These are phyloP conservation scores for Mycena amicta DNA, from an alignment of 768 basidiomycete species.

Conservation along the genomic window DNA sequence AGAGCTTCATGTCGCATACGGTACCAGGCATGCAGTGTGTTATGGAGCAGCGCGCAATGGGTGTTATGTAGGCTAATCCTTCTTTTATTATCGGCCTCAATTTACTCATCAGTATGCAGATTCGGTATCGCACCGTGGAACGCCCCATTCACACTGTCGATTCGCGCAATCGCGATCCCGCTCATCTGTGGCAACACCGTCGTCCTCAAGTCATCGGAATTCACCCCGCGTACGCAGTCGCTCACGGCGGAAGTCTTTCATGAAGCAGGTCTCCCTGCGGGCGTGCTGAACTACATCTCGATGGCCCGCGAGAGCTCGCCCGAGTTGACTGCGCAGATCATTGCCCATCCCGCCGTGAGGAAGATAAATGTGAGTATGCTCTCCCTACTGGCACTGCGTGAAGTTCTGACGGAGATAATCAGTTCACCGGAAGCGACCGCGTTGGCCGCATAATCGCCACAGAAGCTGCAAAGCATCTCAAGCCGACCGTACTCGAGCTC, in stretches of 20 bases:
- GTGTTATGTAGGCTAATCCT: constrained; percentile 47
- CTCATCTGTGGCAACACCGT: constrained; percentile 60
- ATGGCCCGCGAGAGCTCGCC: constrained; percentile 48
- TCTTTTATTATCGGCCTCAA: not conserved
- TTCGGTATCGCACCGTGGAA: constrained; percentile 62
- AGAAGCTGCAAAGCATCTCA: constrained; percentile 58
- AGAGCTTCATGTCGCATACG: constrained; percentile 42
- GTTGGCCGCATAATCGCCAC: constrained; percentile 55
- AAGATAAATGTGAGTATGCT: constrained; percentile 50
- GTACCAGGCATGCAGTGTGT: constrained; percentile 48
- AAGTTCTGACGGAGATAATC: too few species aligned
- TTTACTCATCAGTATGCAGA: constrained; percentile 28
- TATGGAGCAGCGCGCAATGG: constrained; percentile 50
- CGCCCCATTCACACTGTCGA: constrained; percentile 46
- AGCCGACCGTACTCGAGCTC: constrained; percentile 58
- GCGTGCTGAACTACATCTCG: constrained; percentile 59
- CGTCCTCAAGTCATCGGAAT: constrained; percentile 55
- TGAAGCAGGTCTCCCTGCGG: constrained; percentile 62
- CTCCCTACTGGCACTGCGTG: not conserved
- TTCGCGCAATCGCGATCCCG: constrained; percentile 48
- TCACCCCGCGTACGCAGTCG: constrained; percentile 48
- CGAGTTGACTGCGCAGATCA: constrained; percentile 49
- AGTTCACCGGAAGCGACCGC: constrained; percentile 61
- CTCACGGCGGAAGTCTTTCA: constrained; percentile 50
- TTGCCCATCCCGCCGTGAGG: constrained; percentile 54